Evolutionary conservation across 208 protist species (phyloP), one percentile per base, ranked within the genome.

Genomic region (Crithidia acanthocephali): DNA sequence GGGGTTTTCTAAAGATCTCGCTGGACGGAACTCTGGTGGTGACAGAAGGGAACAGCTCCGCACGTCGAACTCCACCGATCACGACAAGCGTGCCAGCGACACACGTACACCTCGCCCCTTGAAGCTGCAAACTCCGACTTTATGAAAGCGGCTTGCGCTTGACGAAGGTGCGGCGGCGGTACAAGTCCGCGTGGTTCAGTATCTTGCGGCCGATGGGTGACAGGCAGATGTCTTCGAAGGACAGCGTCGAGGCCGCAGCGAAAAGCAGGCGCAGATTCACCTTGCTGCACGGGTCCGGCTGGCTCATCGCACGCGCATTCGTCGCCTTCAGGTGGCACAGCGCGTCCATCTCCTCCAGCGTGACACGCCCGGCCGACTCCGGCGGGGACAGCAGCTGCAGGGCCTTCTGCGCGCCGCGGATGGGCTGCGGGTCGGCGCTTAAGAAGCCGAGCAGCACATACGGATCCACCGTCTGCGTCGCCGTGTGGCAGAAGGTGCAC

Each of bases 351-450:
- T 72, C 74, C 16, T 75, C 66, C 13, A 73, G 67, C n/a, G 58
- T 60, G 20, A 70, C 27, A 15, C 81, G 84, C 6, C 64, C 70
- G 23, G 73, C 62, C 2, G 68, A 30, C 0, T 18, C 15, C 2
- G 62, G 53, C 0, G 44, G 33, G 11, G 88, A 84, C 27, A 93
- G 70, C 0, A 92, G 53, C 47, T 83, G 83, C 40, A 97, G 93
- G 7, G 85, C 88, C 82, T 97, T 97, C 62, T 97, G 92, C 28
- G 71, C 80, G 4, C 92, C 92, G 8, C 92, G 87, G 20, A 97
- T 72, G 6, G 86, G 88, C 78, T 97, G 92, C 52, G 66, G 56
- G 71, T 95, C 90, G 15, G 76, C 74, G 59, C 90, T 94, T n/a
- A 97, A 76, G 62, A 95, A 89, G 37, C 67, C 80, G 32, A 97